A percentile compares a stretch with the other conserved stretches of the same genome.
phyloP scores from a whole-genome alignment of 495 filamentous ascomycete species.

The Tuber magnatum region DNA sequence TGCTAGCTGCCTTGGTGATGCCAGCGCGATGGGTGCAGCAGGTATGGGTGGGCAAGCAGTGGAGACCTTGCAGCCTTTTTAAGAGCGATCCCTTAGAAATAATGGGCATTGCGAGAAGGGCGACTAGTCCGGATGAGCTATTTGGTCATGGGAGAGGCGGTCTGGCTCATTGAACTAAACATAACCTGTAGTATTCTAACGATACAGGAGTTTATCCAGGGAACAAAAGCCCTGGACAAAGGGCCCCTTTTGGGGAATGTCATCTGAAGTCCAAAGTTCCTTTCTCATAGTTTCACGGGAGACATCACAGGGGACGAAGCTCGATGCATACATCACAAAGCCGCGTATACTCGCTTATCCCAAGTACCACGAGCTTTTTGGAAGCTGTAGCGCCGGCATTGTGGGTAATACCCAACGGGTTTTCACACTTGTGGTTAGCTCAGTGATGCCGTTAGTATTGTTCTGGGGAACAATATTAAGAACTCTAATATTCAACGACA shows the following conservation, averaged over 20 bases:
- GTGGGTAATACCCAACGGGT: not conserved
- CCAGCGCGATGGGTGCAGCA: not conserved
- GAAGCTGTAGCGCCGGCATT: not conserved
- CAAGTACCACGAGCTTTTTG: not conserved
- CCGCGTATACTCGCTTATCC: not conserved
- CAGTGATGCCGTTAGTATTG: constrained; percentile 25
- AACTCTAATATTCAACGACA: not conserved
- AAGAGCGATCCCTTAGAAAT: not conserved
- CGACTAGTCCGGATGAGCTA: not conserved
- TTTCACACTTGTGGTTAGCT: constrained; percentile 5
- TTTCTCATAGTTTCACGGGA: not conserved
- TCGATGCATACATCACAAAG: not conserved
- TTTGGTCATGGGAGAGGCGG: not conserved
- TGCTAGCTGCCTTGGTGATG: constrained; percentile 2
- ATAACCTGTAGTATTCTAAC: not conserved
- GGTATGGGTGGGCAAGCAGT: not conserved
- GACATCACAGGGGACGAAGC: not conserved
- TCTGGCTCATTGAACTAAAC: not conserved
- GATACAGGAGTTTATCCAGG: not conserved
- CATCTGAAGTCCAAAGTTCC: not conserved
- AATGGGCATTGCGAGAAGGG: not conserved
- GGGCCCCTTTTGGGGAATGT: not conserved
- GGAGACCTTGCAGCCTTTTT: not conserved
- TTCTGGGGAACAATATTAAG: constrained; percentile 32
- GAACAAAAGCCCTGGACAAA: not conserved